Evolutionary conservation across 192 early-diverging fungal genomes (phyloP), one percentile per base, ranked within the genome.

Genomic region (Coemansia sp.): DNA sequence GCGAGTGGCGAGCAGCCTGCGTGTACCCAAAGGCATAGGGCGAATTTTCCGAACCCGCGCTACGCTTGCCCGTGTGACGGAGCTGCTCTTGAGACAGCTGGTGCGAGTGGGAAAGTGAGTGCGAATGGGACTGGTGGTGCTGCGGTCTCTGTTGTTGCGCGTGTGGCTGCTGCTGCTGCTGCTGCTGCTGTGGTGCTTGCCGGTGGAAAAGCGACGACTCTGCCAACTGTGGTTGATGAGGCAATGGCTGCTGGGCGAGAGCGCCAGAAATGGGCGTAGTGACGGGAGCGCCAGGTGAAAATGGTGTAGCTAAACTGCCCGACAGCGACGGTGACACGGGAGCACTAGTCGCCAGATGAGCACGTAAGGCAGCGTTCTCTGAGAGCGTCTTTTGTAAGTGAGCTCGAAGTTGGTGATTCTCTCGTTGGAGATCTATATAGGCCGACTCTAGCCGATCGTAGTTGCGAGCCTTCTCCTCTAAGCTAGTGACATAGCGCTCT

Each of bases 401-500:
- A 16, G 58, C 59, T 3, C 71, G 72, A 37, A 82, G 65, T 47
- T 77, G 68, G 32, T 74, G 58, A 52, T 82, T 82, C 38, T 76
- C 80, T 6, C 71, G 67, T 60, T 82, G 80, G 26, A 82, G 52
- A 5, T 77, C 80, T 39, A 77, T 38, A 47, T 75, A 82, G 10
- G 72, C 80, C 9, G 75, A 66, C 64, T 82, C 80, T 2, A 82
- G 61, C 19, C 71, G 40, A 53, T 82, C 73, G 63, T 74, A 82
- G 61, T 42, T 73, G 30, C 80, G 75, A 1, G 80, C 80, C 72
- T 82, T 82, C 16, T 82, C 80, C 46, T 82, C 80, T 21, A 82
- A 69, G 21, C 75, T 65, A 6, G 80, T 64, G 21, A 82, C 80
- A 35, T 82, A 82, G 21, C 74, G 37, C 47, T 82, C 80, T 61